Conservation (phyloP, 352 stramenopile species). For the Peronospora destructor region DNA sequence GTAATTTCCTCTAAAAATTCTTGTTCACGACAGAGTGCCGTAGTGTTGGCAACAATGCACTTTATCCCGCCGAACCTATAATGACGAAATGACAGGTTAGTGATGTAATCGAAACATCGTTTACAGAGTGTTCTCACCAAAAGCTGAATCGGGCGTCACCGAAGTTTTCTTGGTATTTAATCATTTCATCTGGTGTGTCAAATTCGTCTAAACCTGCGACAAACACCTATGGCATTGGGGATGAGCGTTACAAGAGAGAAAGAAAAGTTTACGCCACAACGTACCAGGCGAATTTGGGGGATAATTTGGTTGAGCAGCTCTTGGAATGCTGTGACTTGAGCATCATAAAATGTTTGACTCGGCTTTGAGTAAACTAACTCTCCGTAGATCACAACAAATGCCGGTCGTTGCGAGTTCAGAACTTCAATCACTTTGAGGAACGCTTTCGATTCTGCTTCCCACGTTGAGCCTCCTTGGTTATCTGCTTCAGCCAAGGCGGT, state of each 20-base stretch:
- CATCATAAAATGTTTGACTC: constrained; percentile 32
- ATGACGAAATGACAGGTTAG: constrained; percentile 4
- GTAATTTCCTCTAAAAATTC: constrained; percentile 28
- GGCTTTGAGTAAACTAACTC: constrained; percentile 44
- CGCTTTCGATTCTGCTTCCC: constrained; percentile 30
- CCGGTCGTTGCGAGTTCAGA: constrained; percentile 46
- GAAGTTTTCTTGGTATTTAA: constrained; percentile 44
- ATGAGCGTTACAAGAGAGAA: constrained; percentile 1
- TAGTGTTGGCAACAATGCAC: constrained; percentile 68
- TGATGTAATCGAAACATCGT: neutral
- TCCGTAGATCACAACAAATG: constrained; percentile 65
- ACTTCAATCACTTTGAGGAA: constrained; percentile 43
- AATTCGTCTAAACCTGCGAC: constrained; percentile 30
- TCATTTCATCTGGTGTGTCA: constrained; percentile 10
- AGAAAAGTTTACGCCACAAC: neutral
- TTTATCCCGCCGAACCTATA: constrained; percentile 70
- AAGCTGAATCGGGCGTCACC: constrained; percentile 69
- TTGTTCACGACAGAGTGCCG: constrained; percentile 26
- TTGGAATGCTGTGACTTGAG: constrained; percentile 50
- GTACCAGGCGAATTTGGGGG: constrained; percentile 51
- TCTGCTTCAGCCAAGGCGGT: constrained; percentile 32
- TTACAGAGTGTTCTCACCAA: constrained; percentile 35
- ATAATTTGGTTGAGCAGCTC: constrained; percentile 55
- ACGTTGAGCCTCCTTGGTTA: constrained; percentile 35
- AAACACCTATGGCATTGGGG: constrained; percentile 37